Percentiles rank a stretch among this genome's conserved stretches.
Conservation (phyloP, 352 stramenopile species). For the Saprolegnia diclina region DNA sequence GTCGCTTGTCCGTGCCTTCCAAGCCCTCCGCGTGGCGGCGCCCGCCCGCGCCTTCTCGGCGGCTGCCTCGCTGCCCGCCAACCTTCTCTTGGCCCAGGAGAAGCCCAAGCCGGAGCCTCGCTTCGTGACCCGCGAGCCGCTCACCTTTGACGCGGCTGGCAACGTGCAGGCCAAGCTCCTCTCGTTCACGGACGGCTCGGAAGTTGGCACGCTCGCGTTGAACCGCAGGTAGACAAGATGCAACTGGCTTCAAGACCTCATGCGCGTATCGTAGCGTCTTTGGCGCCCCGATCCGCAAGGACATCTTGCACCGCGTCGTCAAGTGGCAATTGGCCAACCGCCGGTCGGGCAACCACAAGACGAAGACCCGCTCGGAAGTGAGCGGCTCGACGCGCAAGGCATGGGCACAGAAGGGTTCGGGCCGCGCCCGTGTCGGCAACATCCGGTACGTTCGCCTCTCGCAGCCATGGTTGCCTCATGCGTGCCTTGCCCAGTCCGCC, state of each 20-base stretch:
- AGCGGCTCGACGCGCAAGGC: conserved; percentile 84
- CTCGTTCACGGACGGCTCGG: conserved; percentile 35
- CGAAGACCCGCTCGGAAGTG: conserved; percentile 82
- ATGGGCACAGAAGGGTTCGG: conserved; percentile 85
- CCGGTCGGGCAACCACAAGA: conserved; percentile 82
- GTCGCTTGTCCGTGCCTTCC: conserved; percentile 25
- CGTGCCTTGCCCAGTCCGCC: conserved; percentile 37
- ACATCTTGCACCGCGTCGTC: conserved; percentile 85
- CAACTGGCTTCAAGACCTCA: not conserved
- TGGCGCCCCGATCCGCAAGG: conserved; percentile 61
- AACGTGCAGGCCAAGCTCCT: conserved; percentile 66
- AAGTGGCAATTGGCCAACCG: conserved; percentile 81
- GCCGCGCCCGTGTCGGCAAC: conserved; percentile 80
- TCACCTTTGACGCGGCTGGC: conserved; percentile 46
- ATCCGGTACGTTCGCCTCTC: conserved; percentile 34
- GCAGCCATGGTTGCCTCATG: conserved; percentile 11
- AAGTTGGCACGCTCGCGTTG: conserved; percentile 47
- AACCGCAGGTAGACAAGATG: conserved; percentile 33
- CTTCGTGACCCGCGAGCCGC: conserved; percentile 50
- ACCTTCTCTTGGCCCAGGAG: conserved; percentile 67
- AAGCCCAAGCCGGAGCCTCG: conserved; percentile 61
- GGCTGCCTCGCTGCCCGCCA: conserved; percentile 33
- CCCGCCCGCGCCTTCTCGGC: conserved; percentile 16
- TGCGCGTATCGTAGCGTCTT: conserved; percentile 46
- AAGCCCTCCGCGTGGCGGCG: conserved; percentile 21